Evolutionary conservation across 2,329 filamentous ascomycete species (phyloP).

Genomic region (Aspergillus eucalypticola): DNA sequence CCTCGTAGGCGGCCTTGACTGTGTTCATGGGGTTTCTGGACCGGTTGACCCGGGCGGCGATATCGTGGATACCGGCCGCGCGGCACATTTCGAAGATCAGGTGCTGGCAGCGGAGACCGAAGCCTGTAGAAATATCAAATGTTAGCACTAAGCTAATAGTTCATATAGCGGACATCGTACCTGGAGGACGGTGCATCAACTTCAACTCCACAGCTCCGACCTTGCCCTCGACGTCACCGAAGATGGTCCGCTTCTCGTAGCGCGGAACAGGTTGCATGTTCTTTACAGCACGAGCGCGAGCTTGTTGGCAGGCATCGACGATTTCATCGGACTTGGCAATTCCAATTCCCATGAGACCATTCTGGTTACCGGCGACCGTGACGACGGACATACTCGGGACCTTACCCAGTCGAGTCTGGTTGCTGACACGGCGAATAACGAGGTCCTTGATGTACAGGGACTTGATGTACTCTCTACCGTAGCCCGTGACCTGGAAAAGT

Average conservation of each 20-base stretch:
- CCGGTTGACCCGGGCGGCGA: slow-evolving; percentile 78
- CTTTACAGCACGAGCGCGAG: slow-evolving; percentile 76
- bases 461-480: slow-evolving; percentile 49
- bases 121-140: slow-evolving; percentile 59
- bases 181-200: slow-evolving; percentile 80
- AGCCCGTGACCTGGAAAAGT: slow-evolving; percentile 60
- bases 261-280: slow-evolving; percentile 91
- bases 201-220: slow-evolving; percentile 83
- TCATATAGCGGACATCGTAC: slow-evolving; percentile 54
- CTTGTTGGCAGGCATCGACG: slow-evolving; percentile 67
- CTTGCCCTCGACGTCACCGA: slow-evolving; percentile 79
- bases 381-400: slow-evolving; percentile 74
- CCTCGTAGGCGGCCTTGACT: slow-evolving; percentile 85
- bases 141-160: slow-evolving; percentile 1
- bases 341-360: slow-evolving; percentile 84
- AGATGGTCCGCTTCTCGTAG: slow-evolving; percentile 92
- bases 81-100: slow-evolving; percentile 94
- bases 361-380: slow-evolving; percentile 80
- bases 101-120: slow-evolving; percentile 87
- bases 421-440: slow-evolving; percentile 72
- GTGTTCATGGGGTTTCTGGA: slow-evolving; percentile 97
- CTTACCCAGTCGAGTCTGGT: slow-evolving; percentile 97
- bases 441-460: slow-evolving; percentile 69
- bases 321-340: slow-evolving; percentile 83
- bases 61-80: slow-evolving; percentile 80